phyloP scores from a whole-genome alignment of 179 eudicot species.

The Camellia oleifera region DNA sequence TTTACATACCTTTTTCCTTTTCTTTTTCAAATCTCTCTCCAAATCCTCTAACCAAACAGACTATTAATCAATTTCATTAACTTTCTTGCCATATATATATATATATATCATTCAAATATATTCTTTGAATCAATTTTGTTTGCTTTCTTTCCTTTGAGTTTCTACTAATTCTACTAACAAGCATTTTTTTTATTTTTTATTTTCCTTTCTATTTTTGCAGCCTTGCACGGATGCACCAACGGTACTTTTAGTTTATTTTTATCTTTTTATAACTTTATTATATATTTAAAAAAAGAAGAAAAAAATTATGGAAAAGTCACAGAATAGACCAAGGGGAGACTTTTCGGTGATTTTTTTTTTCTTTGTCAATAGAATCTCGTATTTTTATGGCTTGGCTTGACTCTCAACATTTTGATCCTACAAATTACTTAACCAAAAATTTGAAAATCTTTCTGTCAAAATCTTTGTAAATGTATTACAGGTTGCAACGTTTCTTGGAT shows the following conservation, averaged over 20 bases:
- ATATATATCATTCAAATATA: too few species aligned
- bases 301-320: too few species aligned
- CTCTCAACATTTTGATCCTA: neutral
- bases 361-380: too few species aligned
- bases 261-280: too few species aligned
- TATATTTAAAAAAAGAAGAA: too few species aligned
- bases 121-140: neutral
- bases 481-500: slow-evolving; percentile 37
- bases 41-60: too few species aligned
- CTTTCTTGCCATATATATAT: too few species aligned
- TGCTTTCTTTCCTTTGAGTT: neutral
- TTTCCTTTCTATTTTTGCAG: slow-evolving; percentile 27
- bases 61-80: too few species aligned
- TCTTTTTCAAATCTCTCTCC: too few species aligned
- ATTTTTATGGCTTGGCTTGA: neutral
- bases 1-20: too few species aligned
- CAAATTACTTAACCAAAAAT: neutral
- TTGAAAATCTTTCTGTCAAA: neutral
- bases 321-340: too few species aligned
- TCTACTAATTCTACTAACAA: neutral
- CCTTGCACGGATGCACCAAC: slow-evolving; percentile 69
- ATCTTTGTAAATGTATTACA: slow-evolving; percentile 19
- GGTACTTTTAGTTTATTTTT: slow-evolving; percentile 17
- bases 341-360: too few species aligned
- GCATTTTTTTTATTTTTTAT: neutral